Percentiles rank a stretch among this genome's conserved stretches.
Evolutionary conservation across 2,329 filamentous ascomycete genomes (phyloP).

Genomic region (Chaetomiaceae sp.): DNA sequence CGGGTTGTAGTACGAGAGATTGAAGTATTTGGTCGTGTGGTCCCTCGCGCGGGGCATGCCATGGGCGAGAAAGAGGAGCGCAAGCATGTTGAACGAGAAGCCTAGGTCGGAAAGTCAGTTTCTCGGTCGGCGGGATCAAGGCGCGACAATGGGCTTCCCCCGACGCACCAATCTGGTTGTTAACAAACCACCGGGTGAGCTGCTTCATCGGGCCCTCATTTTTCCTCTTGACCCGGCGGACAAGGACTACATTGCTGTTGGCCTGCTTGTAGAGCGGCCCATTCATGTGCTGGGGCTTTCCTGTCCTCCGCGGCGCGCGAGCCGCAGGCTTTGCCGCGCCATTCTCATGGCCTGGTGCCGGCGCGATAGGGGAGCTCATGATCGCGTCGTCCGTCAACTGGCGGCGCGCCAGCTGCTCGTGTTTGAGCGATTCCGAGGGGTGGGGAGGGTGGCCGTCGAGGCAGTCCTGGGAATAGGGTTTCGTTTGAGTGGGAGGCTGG

Average conservation of each 20-base stretch:
- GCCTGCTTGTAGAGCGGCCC: slow-evolving; percentile 56
- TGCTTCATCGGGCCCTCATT: slow-evolving; percentile 58
- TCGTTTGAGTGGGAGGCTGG: neutral
- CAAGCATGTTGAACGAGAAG: slow-evolving; percentile 78
- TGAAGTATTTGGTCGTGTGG: slow-evolving; percentile 83
- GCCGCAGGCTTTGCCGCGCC: slow-evolving; percentile 11
- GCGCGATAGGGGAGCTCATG: slow-evolving; percentile 20
- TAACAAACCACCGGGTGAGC: slow-evolving; percentile 64
- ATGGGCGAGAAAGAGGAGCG: slow-evolving; percentile 78
- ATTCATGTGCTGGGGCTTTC: slow-evolving; percentile 42
- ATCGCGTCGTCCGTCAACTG: slow-evolving; percentile 17
- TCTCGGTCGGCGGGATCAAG: neutral
- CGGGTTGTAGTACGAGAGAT: slow-evolving; percentile 76
- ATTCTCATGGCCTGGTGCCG: slow-evolving; percentile 15
- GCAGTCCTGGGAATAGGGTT: neutral
- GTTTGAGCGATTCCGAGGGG: neutral
- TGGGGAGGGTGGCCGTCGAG: neutral
- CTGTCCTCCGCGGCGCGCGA: slow-evolving; percentile 20
- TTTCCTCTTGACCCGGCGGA: slow-evolving; percentile 56
- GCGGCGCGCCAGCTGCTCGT: slow-evolving; percentile 16
- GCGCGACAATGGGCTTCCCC: too few relatives aligned
- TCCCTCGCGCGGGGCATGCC: slow-evolving; percentile 73
- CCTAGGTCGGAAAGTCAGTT: slow-evolving; percentile 45
- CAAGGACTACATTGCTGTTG: slow-evolving; percentile 49
- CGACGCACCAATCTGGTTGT: slow-evolving; percentile 73